Conservation (phyloP, 208 protist genomes). For the Herpetomonas tarakana region DNA sequence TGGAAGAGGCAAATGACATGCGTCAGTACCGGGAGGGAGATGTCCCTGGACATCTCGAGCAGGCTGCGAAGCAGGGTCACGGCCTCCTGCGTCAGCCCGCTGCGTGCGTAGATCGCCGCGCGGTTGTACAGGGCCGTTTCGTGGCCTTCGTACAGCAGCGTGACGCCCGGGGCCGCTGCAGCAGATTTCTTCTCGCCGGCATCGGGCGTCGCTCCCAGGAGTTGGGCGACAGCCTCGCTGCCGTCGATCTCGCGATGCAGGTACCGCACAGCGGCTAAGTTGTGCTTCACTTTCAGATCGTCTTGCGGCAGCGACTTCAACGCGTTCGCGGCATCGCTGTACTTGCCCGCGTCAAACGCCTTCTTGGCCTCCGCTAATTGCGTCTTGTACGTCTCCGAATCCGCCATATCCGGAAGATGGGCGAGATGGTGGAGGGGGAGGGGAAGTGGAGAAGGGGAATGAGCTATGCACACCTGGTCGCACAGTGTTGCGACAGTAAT, state of each 20-base stretch:
- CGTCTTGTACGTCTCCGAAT: slow-evolving; percentile 14
- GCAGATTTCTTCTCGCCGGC: slow-evolving; percentile 17
- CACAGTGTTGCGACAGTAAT: not conserved
- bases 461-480: too few species aligned
- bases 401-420: not conserved
- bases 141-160: slow-evolving; percentile 78
- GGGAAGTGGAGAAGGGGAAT: too few species aligned
- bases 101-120: slow-evolving; percentile 60
- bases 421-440: not conserved
- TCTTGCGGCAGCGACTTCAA: slow-evolving; percentile 62
- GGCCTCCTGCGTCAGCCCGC: slow-evolving; percentile 57
- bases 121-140: slow-evolving; percentile 80
- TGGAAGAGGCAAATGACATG: slow-evolving; percentile 78
- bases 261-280: slow-evolving; percentile 72
- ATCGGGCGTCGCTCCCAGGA: slow-evolving; percentile 22
- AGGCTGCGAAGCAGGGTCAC: slow-evolving; percentile 66
- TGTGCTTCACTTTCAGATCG: slow-evolving; percentile 80
- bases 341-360: slow-evolving; percentile 70
- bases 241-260: slow-evolving; percentile 49
- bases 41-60: slow-evolving; percentile 48
- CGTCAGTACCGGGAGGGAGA: slow-evolving; percentile 46
- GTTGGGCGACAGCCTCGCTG: slow-evolving; percentile 41
- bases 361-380: slow-evolving; percentile 61
- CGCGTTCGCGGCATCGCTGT: slow-evolving; percentile 54
- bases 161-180: slow-evolving; percentile 25